Evolutionary conservation across 805 yeast species (phyloP).

Genomic region (Tetrapisispora phaffii): DNA sequence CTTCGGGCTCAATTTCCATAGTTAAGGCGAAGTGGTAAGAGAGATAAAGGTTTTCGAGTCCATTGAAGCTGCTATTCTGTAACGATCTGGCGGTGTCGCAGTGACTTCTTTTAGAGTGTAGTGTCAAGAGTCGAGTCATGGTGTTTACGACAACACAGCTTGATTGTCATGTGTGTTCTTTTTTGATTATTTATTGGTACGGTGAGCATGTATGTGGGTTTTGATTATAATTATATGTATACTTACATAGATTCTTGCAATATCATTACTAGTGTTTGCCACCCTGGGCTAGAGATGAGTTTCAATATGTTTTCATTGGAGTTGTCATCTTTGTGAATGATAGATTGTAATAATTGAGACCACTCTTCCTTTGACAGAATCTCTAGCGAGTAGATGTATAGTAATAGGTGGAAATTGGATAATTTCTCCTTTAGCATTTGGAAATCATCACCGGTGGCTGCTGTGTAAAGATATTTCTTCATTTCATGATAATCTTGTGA

Average conservation of each 20-base stretch:
- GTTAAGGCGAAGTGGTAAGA: too few species aligned
- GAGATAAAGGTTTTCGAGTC: too few species aligned
- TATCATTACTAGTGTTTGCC: constrained; percentile 70
- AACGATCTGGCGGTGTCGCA: too few species aligned
- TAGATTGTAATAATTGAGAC: constrained; percentile 38
- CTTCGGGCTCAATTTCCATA: not conserved
- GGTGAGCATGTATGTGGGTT: too few species aligned
- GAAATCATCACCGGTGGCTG: constrained; percentile 24
- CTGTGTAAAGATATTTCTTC: constrained; percentile 36
- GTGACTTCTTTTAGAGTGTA: too few species aligned
- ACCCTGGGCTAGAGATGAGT: constrained; percentile 44
- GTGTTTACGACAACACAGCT: too few species aligned
- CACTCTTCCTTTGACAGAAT: constrained; percentile 51
- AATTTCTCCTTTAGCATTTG: constrained; percentile 30
- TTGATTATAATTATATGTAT: too few species aligned
- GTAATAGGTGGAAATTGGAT: constrained; percentile 71
- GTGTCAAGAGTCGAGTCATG: too few species aligned
- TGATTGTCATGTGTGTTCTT: too few species aligned
- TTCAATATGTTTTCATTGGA: constrained; percentile 39
- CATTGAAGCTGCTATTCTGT: too few species aligned
- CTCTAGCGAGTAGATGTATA: constrained; percentile 46
- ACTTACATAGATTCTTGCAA: constrained; percentile 21
- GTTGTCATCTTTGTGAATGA: constrained; percentile 36
- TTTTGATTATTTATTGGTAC: too few species aligned
- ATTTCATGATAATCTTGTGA: constrained; percentile 56